Evolutionary conservation across 306 rosid species (phyloP).

Genomic region (Medicago truncatula): DNA sequence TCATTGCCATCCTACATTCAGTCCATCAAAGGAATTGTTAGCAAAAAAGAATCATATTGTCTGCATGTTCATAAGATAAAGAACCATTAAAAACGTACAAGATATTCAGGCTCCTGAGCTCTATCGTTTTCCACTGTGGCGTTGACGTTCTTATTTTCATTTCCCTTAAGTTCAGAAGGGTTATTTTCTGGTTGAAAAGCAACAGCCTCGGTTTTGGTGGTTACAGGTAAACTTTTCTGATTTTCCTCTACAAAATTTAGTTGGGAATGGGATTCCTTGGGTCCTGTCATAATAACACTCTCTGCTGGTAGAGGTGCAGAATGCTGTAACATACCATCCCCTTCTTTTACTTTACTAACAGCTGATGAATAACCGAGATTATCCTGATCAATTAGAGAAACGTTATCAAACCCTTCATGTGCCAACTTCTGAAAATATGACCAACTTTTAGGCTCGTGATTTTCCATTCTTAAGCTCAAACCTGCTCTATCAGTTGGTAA

Average conservation of each 20-base stretch:
- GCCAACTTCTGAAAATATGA: constrained; percentile 88
- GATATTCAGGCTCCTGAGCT: constrained; percentile 63
- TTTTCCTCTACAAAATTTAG: constrained; percentile 54
- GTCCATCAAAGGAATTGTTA: constrained; percentile 40
- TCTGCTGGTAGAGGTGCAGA: constrained; percentile 51
- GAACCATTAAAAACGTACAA: constrained; percentile 56
- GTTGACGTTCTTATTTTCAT: constrained; percentile 63
- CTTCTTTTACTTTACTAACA: constrained; percentile 51
- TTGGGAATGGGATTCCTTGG: constrained; percentile 45
- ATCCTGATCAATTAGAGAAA: constrained; percentile 85
- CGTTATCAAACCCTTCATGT: constrained; percentile 71
- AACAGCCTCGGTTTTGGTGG: constrained; percentile 46
- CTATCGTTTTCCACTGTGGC: constrained; percentile 63
- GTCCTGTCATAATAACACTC: constrained; percentile 50
- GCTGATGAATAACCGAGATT: constrained; percentile 57
- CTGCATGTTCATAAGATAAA: constrained; percentile 13
- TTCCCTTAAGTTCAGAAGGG: constrained; percentile 58
- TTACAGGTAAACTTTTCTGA: constrained; percentile 56
- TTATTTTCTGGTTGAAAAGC: constrained; percentile 54
- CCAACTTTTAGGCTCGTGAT: constrained; percentile 84
- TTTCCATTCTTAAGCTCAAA: constrained; percentile 78
- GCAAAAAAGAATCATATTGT: constrained; percentile 4
- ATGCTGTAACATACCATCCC: constrained; percentile 51
- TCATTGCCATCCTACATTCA: constrained; percentile 64
- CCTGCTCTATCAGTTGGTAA: constrained; percentile 81